Conservation (phyloP, 768 basidiomycete genomes). For the Nevesoporus exiguus region DNA sequence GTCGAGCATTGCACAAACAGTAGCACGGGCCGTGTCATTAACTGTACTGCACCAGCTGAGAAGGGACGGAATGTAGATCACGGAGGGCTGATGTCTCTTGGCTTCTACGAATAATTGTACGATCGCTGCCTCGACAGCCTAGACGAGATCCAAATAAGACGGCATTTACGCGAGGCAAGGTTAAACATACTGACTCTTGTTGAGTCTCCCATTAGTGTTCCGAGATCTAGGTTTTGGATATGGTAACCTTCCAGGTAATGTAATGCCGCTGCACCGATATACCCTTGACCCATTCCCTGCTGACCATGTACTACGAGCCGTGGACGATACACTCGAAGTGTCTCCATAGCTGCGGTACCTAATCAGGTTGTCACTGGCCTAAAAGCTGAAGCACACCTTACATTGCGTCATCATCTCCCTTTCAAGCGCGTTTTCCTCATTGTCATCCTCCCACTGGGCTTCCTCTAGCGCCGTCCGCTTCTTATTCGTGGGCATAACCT, state of each 20-base stretch:
- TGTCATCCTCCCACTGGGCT: slow-evolving; percentile 86
- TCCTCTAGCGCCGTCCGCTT: slow-evolving; percentile 86
- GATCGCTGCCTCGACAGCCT: slow-evolving; percentile 90
- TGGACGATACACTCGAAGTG: slow-evolving; percentile 85
- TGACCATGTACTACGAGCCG: slow-evolving; percentile 79
- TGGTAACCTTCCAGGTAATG: slow-evolving; percentile 97
- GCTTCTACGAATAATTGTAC: slow-evolving; percentile 96
- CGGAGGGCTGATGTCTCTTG: slow-evolving; percentile 93
- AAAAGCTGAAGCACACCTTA: slow-evolving; percentile 35
- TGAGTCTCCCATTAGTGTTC: slow-evolving; percentile 83
- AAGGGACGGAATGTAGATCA: slow-evolving; percentile 92
- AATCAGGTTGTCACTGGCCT: not conserved
- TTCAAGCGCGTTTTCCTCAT: slow-evolving; percentile 80
- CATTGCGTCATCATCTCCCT: slow-evolving; percentile 87
- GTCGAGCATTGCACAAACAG: slow-evolving; percentile 88
- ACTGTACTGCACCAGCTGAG: slow-evolving; percentile 82
- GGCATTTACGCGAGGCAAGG: not conserved
- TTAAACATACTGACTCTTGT: slow-evolving; percentile 59
- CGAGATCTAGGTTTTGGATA: slow-evolving; percentile 90
- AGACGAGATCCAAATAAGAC: slow-evolving; percentile 3
- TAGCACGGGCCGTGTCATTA: slow-evolving; percentile 78
- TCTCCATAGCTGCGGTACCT: slow-evolving; percentile 73
- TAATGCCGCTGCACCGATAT: slow-evolving; percentile 84
- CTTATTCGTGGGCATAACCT: slow-evolving; percentile 78
- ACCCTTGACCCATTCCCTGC: slow-evolving; percentile 86